phyloP scores from a whole-genome alignment of 2,329 filamentous ascomycete species.

The Neofusicoccum parvum region DNA sequence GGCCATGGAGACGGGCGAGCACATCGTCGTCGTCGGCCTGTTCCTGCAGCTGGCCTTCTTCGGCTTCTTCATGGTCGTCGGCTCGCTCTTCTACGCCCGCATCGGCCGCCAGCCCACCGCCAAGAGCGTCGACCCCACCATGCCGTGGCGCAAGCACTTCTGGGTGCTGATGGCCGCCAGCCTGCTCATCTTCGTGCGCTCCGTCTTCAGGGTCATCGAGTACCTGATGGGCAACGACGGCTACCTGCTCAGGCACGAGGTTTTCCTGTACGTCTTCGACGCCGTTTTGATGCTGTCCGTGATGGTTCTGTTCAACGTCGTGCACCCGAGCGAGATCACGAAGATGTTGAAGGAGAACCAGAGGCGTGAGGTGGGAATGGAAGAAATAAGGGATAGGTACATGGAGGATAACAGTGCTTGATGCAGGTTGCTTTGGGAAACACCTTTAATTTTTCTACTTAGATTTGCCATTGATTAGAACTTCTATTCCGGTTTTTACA shows the following conservation, averaged over 20 bases:
- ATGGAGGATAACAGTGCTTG: background rate
- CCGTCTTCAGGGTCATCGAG: slow-evolving; percentile 53
- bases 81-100: slow-evolving; percentile 33
- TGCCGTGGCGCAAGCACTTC: slow-evolving; percentile 41
- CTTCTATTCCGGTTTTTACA: no score
- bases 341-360: background rate
- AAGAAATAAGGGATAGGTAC: background rate
- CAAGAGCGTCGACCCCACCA: background rate
- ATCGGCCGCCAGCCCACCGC: background rate
- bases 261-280: slow-evolving; percentile 52
- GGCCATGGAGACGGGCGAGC: background rate
- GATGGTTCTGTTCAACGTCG: slow-evolving; percentile 43
- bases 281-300: slow-evolving; percentile 48
- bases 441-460: no score
- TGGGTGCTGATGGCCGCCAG: slow-evolving; percentile 47
- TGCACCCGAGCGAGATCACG: slow-evolving; percentile 39
- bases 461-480: no score
- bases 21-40: slow-evolving; percentile 30
- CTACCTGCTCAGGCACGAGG: slow-evolving; percentile 48
- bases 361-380: background rate
- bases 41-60: slow-evolving; percentile 38
- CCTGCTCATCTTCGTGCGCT: slow-evolving; percentile 52
- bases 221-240: slow-evolving; percentile 50
- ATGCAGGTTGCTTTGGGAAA: background rate
- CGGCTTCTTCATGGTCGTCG: slow-evolving; percentile 33